Conservation (phyloP, 2,329 filamentous ascomycete genomes). For the Pochonia chlamydosporia region DNA sequence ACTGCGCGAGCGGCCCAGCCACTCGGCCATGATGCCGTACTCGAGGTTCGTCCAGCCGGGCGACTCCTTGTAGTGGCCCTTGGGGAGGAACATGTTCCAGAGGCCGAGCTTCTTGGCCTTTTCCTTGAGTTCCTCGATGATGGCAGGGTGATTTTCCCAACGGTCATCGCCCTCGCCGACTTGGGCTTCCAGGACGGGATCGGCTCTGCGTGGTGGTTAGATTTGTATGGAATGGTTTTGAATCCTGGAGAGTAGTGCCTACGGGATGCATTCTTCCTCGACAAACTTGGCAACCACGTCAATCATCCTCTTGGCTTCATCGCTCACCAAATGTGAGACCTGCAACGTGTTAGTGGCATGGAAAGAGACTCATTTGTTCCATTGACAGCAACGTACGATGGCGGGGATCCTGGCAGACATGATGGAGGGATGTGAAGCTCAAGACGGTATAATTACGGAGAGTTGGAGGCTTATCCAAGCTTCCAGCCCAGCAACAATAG, state of each 20-base stretch:
- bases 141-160: conserved; percentile 72
- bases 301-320: conserved; percentile 75
- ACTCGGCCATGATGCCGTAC: conserved; percentile 96
- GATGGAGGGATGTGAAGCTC: conserved; percentile 2
- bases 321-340: conserved; percentile 63
- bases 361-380: background rate
- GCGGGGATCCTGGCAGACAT: conserved; percentile 29
- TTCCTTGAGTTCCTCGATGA: conserved; percentile 85
- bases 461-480: background rate
- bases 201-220: conserved; percentile 47
- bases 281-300: conserved; percentile 93
- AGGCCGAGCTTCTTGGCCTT: conserved; percentile 78
- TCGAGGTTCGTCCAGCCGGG: conserved; percentile 93
- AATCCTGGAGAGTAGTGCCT: conserved; percentile 8
- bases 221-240: background rate
- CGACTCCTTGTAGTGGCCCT: conserved; percentile 91
- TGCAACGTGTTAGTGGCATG: conserved; percentile 15
- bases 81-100: conserved; percentile 98
- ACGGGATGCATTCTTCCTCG: conserved; percentile 88
- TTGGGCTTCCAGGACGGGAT: conserved; percentile 74
- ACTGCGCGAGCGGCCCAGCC: conserved; percentile 76
- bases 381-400: conserved; percentile 19
- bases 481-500: background rate
- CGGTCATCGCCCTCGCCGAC: conserved; percentile 69
- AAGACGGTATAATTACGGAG: no score